A percentile compares a stretch with the other conserved stretches of the same genome.
These are phyloP conservation scores for Phytophthora constricta DNA, from an alignment of 352 stramenopile species.

Conservation along the genomic window DNA sequence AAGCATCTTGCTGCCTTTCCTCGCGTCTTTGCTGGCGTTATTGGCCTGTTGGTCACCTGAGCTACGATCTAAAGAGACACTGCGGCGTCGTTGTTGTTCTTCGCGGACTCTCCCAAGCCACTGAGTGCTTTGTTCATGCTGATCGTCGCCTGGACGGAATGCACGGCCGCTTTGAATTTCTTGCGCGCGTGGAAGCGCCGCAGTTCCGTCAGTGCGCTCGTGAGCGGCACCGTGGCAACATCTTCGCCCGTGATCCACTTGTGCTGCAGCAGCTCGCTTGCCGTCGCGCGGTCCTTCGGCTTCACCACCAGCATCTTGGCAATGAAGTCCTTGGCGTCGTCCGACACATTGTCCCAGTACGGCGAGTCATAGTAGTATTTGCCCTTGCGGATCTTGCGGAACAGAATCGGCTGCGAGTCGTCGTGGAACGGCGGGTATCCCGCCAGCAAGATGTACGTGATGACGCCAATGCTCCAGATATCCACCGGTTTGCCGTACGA, in stretches of 20 bases:
- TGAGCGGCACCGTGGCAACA: conserved; percentile 77
- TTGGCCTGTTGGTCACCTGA: conserved; percentile 11
- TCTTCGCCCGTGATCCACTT: conserved; percentile 76
- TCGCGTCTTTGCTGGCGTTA: conserved; percentile 15
- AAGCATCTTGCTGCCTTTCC: conserved; percentile 6
- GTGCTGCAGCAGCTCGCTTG: conserved; percentile 68
- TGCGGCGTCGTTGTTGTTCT: conserved; percentile 39
- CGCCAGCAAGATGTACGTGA: conserved; percentile 91
- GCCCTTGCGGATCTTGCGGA: conserved; percentile 86
- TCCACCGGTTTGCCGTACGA: conserved; percentile 86
- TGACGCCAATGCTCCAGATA: conserved; percentile 88
- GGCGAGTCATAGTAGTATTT: conserved; percentile 89
- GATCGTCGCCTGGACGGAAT: conserved; percentile 82
- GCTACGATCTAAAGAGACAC: conserved; percentile 51
- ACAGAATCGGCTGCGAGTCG: conserved; percentile 94
- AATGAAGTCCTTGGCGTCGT: conserved; percentile 92
- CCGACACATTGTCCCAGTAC: conserved; percentile 91
- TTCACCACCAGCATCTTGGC: conserved; percentile 84
- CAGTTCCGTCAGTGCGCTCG: conserved; percentile 77
- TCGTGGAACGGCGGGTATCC: conserved; percentile 92
- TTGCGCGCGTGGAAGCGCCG: conserved; percentile 82
- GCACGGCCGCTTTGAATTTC: conserved; percentile 86
- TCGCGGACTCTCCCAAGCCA: conserved; percentile 31
- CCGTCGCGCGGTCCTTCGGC: conserved; percentile 72
- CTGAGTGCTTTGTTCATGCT: conserved; percentile 81